Conservation (phyloP, 768 basidiomycete genomes). For the Mycena vulgaris region DNA sequence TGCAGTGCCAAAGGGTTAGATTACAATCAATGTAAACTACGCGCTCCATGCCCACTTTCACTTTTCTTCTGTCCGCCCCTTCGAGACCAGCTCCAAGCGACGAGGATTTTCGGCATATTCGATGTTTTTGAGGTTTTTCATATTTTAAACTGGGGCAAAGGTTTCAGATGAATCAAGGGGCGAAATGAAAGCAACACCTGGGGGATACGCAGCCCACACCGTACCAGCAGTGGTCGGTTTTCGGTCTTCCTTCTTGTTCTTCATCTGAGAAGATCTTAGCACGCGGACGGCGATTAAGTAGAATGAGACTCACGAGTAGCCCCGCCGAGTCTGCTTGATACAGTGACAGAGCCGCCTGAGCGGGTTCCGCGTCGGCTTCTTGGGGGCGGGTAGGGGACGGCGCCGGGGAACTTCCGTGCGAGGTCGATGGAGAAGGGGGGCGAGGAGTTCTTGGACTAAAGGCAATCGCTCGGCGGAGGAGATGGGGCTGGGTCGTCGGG, state of each 20-base stretch:
- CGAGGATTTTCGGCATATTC: too few relatives aligned
- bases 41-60: too few relatives aligned
- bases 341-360: conserved; percentile 1
- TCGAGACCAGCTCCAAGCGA: too few relatives aligned
- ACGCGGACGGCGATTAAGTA: background rate
- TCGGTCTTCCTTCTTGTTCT: background rate
- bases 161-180: background rate
- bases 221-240: background rate
- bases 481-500: too few relatives aligned
- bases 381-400: background rate
- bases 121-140: too few relatives aligned
- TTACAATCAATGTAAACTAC: too few relatives aligned
- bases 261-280: background rate
- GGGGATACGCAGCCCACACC: background rate
- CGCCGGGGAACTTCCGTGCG: background rate
- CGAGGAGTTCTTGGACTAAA: too few relatives aligned
- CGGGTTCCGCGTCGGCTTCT: conserved; percentile 1
- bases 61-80: too few relatives aligned
- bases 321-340: background rate
- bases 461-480: too few relatives aligned
- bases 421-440: background rate
- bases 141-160: background rate
- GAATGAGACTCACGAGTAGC: background rate
- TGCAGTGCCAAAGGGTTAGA: too few relatives aligned
- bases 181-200: background rate